These are phyloP conservation scores for Phytophthora pini DNA, from an alignment of 352 stramenopile species.

Conservation along the genomic window DNA sequence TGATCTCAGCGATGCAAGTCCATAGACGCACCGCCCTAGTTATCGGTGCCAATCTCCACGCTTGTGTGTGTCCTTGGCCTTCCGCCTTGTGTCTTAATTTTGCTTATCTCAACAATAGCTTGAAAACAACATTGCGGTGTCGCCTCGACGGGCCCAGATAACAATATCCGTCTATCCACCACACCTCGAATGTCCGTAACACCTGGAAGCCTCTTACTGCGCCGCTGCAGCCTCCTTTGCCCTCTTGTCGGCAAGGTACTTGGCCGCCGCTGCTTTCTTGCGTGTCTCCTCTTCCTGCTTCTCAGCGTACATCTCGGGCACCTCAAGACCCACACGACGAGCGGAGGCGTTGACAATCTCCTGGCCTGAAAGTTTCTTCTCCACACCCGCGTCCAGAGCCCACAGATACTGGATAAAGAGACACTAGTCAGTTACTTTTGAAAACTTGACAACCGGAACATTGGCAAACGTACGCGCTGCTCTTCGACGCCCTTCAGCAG, in stretches of 20 bases:
- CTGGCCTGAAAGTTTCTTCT: constrained; percentile 69
- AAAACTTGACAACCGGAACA: neutral
- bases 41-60: constrained; percentile 19
- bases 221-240: constrained; percentile 41
- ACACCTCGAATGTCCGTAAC: neutral
- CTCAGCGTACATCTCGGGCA: constrained; percentile 81
- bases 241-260: constrained; percentile 67
- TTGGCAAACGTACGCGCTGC: constrained; percentile 59
- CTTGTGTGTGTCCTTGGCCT: constrained; percentile 32
- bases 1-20: constrained; percentile 53
- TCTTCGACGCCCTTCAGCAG: constrained; percentile 75
- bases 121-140: constrained; percentile 37
- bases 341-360: constrained; percentile 84
- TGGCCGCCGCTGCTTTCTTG: constrained; percentile 47
- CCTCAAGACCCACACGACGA: constrained; percentile 73
- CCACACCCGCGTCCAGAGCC: constrained; percentile 72
- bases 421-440: constrained; percentile 15
- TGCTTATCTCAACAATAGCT: constrained; percentile 40
- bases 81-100: constrained; percentile 39
- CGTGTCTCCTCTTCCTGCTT: constrained; percentile 47
- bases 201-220: constrained; percentile 7
- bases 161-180: neutral
- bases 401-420: constrained; percentile 57
- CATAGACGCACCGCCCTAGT: constrained; percentile 40
- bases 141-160: constrained; percentile 1